Conservation (phyloP, 192 early-diverging fungal genomes). For the Rhizophagus clarus region DNA sequence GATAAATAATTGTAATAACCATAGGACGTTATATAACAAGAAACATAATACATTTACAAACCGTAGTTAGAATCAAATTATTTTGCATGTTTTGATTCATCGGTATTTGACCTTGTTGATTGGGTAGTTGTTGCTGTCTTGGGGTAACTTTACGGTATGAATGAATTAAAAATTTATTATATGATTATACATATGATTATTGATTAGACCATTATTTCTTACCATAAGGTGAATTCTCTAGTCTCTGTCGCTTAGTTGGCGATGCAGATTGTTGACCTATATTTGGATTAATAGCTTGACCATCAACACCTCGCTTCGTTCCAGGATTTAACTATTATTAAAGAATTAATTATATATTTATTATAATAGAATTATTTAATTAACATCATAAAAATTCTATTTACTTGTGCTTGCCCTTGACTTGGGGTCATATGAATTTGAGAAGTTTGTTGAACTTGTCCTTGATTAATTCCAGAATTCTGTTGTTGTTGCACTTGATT, state of each 20-base stretch:
- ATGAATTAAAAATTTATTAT: background rate
- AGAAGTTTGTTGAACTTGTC: background rate
- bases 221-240: background rate
- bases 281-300: background rate
- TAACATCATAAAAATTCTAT: background rate
- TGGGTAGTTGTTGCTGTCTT: too few relatives aligned
- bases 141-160: background rate
- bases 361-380: background rate
- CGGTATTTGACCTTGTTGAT: background rate
- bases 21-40: background rate
- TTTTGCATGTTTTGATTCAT: background rate
- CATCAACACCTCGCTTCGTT: background rate
- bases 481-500: background rate
- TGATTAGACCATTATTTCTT: background rate
- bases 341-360: background rate
- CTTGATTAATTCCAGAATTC: background rate
- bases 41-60: background rate
- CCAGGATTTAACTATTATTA: background rate
- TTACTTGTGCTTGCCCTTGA: background rate
- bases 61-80: background rate
- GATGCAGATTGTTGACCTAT: background rate
- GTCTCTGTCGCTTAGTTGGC: constrained; percentile 1
- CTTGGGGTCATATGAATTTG: background rate
- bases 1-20: background rate
- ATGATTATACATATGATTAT: background rate